Conservation (phyloP, 805 yeast genomes). For the Cyberlindnera amylophila region DNA sequence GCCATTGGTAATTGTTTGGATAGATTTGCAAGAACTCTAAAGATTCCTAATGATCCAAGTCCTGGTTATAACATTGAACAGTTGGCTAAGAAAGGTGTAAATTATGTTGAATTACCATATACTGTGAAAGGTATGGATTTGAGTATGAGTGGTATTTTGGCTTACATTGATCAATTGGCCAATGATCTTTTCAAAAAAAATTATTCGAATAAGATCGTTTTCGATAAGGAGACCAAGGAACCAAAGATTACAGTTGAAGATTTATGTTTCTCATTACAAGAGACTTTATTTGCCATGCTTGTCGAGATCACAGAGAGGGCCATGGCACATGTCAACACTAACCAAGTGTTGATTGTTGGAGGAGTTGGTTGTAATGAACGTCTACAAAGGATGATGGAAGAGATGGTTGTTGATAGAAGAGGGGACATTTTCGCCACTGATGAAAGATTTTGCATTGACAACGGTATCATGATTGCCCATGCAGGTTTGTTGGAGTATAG, state of each 20-base stretch:
- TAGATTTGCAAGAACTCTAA: conserved; percentile 87
- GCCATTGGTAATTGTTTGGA: conserved; percentile 98
- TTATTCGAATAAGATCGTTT: conserved; percentile 32
- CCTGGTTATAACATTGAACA: conserved; percentile 98
- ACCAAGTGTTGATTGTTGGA: conserved; percentile 91
- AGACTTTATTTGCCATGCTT: conserved; percentile 89
- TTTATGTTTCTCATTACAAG: conserved; percentile 89
- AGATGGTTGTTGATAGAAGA: conserved; percentile 84
- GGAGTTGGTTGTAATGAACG: conserved; percentile 97
- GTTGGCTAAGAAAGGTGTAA: conserved; percentile 65
- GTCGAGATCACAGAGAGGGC: conserved; percentile 98
- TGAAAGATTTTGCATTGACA: conserved; percentile 94
- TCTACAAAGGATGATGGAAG: conserved; percentile 93
- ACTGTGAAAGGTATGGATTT: conserved; percentile 99
- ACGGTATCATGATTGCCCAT: conserved; percentile 98
- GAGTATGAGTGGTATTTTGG: conserved; percentile 93
- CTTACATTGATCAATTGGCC: conserved; percentile 77
- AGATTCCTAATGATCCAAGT: conserved; percentile 87
- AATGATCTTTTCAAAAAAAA: conserved; percentile 56
- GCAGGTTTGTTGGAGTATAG: conserved; percentile 88
- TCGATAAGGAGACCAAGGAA: conserved; percentile 35
- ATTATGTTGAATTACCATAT: conserved; percentile 77
- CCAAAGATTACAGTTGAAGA: conserved; percentile 74
- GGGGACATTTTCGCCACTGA: conserved; percentile 94
- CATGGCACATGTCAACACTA: conserved; percentile 92